Evolutionary conservation across 371 early-diverging fungal species (phyloP), one percentile per base, ranked within the genome.

Genomic region (Rhizopus arrhizus): DNA sequence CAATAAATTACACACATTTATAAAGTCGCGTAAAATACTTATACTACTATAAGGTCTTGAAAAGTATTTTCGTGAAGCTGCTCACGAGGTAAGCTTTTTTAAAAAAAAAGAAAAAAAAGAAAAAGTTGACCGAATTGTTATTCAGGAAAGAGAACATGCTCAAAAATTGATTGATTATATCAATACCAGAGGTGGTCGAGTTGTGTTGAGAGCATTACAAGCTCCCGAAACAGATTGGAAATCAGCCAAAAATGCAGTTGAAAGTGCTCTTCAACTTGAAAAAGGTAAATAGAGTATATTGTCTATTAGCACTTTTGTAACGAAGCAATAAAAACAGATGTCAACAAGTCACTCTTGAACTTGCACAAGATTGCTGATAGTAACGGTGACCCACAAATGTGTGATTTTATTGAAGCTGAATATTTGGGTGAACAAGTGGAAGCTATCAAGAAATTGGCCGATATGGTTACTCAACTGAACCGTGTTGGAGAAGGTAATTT

Each of bases 381-480:
- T 59, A 73, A 84, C 64, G 71, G 73, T 47, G 89, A 89, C 66
- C 85, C 88, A 40, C 89, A 89, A 71, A 75, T 89, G 69, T 85
- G 84, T 59, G 88, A 88, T 59, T 89, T 82, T 52, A 66, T 89
- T 55, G 89, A 89, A 68, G 65, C 78, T 45, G 65, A 69, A 34
- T 89, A 77, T 70, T 68, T 89, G 43, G 68, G 69, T 54, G 89
- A 89, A 66, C 89, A 89, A 72, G 87, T 88, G 43, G 78, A 85
- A 56, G 77, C 85, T 41, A 86, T 89, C 73, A 87, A 86, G 77
- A 80, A 77, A 58, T 68, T 89, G 60, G 75, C 85, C 36, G 83
- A 86, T 60, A 80, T 85, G 69, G 80, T 87, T 52, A 86, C 87
- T 40, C 87, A 88, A 66, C 74, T 89, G 40, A 83, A 81, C 59